These are phyloP conservation scores for Emmonsia crescens DNA, from an alignment of 2,329 filamentous ascomycete genomes.

Conservation along the genomic window DNA sequence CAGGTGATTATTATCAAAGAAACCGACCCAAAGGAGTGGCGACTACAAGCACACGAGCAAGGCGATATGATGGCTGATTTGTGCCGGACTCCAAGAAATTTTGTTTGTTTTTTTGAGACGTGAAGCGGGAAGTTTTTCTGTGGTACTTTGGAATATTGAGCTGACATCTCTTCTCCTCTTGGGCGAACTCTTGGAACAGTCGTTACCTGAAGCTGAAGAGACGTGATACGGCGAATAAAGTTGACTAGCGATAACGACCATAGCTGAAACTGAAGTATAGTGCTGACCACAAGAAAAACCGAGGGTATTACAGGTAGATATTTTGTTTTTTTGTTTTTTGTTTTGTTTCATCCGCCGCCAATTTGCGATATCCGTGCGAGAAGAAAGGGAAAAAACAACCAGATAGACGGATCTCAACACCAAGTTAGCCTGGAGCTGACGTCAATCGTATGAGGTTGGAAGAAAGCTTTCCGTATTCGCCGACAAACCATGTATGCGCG, in stretches of 20 bases:
- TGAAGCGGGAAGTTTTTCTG: neutral
- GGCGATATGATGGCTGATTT: conserved; percentile 1
- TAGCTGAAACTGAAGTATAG: conserved; percentile 28
- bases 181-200: conserved; percentile 30
- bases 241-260: conserved; percentile 32
- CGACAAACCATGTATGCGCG: conserved; percentile 23
- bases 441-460: conserved; percentile 24
- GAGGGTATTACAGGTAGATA: conserved; percentile 36
- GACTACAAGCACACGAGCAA: conserved; percentile 10
- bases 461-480: conserved; percentile 23
- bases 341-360: conserved; percentile 31
- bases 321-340: conserved; percentile 22
- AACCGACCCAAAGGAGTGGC: conserved; percentile 6
- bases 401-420: conserved; percentile 4
- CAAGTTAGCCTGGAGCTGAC: conserved; percentile 8
- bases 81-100: neutral
- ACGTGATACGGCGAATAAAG: conserved; percentile 30
- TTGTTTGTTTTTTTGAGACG: neutral
- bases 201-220: conserved; percentile 30
- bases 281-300: conserved; percentile 35
- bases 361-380: conserved; percentile 29
- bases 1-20: conserved; percentile 1
- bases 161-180: conserved; percentile 6
- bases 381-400: conserved; percentile 26
- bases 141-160: conserved; percentile 4